Percentiles rank a stretch among this genome's conserved stretches.
These are phyloP conservation scores for Aspergillus quadrilineatus DNA, from an alignment of 2,329 filamentous ascomycete genomes.

Conservation along the genomic window DNA sequence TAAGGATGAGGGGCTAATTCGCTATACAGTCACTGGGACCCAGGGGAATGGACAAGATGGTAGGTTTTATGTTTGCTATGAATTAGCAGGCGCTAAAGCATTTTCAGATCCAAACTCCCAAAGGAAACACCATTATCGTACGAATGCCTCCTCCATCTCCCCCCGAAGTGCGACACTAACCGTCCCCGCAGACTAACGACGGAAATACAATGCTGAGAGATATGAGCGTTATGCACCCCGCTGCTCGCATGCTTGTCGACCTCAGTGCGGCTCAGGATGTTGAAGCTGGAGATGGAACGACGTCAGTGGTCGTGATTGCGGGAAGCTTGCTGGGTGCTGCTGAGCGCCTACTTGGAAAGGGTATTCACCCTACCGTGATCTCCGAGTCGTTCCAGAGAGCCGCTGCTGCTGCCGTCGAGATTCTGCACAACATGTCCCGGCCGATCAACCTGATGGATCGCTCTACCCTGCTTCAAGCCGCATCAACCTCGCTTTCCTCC, in stretches of 20 bases:
- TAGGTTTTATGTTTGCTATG: conserved; percentile 28
- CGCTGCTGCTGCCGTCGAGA: conserved; percentile 80
- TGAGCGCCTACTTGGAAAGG: conserved; percentile 85
- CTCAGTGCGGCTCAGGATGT: conserved; percentile 96
- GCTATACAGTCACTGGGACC: conserved; percentile 73
- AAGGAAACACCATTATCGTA: conserved; percentile 91
- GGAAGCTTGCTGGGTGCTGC: conserved; percentile 92
- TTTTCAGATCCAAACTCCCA: conserved; percentile 78
- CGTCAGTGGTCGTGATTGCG: conserved; percentile 95
- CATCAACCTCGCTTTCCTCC: conserved; percentile 93
- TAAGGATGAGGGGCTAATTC: conserved; percentile 42
- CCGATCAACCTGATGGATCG: conserved; percentile 88
- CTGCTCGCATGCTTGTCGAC: conserved; percentile 98
- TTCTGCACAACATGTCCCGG: conserved; percentile 93
- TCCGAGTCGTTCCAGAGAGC: conserved; percentile 97
- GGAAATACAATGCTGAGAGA: conserved; percentile 98
- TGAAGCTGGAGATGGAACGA: conserved; percentile 96
- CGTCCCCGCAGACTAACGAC: conserved; percentile 72
- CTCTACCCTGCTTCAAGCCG: conserved; percentile 87
- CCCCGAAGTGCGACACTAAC: conserved; percentile 26
- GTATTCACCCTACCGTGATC: conserved; percentile 95
- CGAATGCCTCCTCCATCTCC: conserved; percentile 22
- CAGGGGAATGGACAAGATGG: conserved; percentile 98
- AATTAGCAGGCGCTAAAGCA: conserved; percentile 23
- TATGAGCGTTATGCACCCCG: conserved; percentile 99